These are phyloP conservation scores for Cladosporium colombiae DNA, from an alignment of 2,329 filamentous ascomycete genomes.

Conservation along the genomic window DNA sequence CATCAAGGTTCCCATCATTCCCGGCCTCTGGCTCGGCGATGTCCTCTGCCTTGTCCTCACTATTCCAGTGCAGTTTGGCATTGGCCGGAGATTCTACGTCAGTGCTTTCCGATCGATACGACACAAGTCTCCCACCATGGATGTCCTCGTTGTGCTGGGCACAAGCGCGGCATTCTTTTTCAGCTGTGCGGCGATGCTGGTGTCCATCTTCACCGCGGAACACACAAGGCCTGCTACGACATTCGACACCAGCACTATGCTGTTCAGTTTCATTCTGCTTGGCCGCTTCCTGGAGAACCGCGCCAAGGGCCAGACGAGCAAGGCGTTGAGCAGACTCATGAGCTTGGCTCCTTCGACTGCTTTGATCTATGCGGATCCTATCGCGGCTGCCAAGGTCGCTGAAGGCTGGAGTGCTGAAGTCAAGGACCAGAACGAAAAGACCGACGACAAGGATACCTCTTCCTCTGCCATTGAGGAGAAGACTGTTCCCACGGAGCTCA, in stretches of 20 bases:
- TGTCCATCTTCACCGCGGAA: conserved; percentile 73
- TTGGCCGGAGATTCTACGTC: conserved; percentile 89
- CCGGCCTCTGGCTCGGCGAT: conserved; percentile 85
- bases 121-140: conserved; percentile 94
- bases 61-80: conserved; percentile 92
- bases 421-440: conserved; percentile 48
- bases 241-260: conserved; percentile 97
- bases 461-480: conserved; percentile 75
- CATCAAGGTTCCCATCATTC: conserved; percentile 61
- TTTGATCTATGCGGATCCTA: conserved; percentile 91
- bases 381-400: conserved; percentile 86
- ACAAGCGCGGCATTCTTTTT: conserved; percentile 97
- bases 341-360: conserved; percentile 95
- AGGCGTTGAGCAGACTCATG: conserved; percentile 90
- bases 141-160: conserved; percentile 89
- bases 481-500: conserved; percentile 87
- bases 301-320: conserved; percentile 94
- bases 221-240: conserved; percentile 83
- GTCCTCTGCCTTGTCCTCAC: conserved; percentile 80
- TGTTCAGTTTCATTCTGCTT: conserved; percentile 92
- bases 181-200: conserved; percentile 79
- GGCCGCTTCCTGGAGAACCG: conserved; percentile 90
- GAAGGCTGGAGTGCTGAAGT: conserved; percentile 65
- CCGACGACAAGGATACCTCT: conserved; percentile 41
- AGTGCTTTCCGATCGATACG: conserved; percentile 92